A percentile compares a stretch with the other conserved stretches of the same genome.
Conservation (phyloP, 805 yeast species). For the Candida gorgasii region DNA sequence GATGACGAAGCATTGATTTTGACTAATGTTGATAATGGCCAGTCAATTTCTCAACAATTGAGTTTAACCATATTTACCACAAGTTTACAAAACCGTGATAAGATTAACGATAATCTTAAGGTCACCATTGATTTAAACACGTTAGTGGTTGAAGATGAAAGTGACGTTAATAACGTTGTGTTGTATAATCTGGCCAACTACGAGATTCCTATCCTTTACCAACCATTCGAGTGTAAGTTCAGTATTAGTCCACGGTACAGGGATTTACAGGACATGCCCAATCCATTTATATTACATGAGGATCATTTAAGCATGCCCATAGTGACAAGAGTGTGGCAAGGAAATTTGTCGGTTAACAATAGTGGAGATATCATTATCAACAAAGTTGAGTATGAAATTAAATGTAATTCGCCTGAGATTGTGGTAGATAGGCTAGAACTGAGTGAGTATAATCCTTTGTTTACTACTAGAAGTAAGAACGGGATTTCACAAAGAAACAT, state of each 20-base stretch:
- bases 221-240: slow-evolving; percentile 24
- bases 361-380: slow-evolving; percentile 10
- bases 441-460: slow-evolving; percentile 12
- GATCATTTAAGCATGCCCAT: slow-evolving; percentile 28
- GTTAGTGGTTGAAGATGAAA: slow-evolving; percentile 22
- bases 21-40: slow-evolving; percentile 14
- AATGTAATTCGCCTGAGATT: slow-evolving; percentile 30
- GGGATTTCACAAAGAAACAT: slow-evolving; percentile 43
- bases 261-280: slow-evolving; percentile 33
- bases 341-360: slow-evolving; percentile 15
- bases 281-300: slow-evolving; percentile 31
- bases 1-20: slow-evolving; percentile 41
- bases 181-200: slow-evolving; percentile 26
- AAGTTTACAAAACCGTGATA: slow-evolving; percentile 9
- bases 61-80: slow-evolving; percentile 26
- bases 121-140: slow-evolving; percentile 25
- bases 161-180: slow-evolving; percentile 18
- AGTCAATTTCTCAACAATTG: slow-evolving; percentile 12
- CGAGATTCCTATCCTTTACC: slow-evolving; percentile 24
- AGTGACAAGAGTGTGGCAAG: slow-evolving; percentile 33
- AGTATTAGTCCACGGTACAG: slow-evolving; percentile 29
- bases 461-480: slow-evolving; percentile 38
- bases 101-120: neutral
- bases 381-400: slow-evolving; percentile 16
- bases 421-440: slow-evolving; percentile 17